Base-by-base conservation (phyloP, 169 alveolate species). In the Nephromyces sp. region DNA sequence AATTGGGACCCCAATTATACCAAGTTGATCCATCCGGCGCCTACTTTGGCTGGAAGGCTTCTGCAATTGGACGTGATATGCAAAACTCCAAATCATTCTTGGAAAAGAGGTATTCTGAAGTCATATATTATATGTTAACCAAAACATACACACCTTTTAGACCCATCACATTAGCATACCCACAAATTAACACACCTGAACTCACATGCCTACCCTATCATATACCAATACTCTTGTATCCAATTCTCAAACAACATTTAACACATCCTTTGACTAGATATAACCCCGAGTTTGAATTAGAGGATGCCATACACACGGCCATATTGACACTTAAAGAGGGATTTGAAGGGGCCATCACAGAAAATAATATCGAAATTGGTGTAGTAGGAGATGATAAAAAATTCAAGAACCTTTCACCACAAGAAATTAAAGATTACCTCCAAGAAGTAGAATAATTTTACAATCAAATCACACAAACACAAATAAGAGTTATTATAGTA, bases 21-120 rank as follows among this genome's bases (percentile, higher is more conserved):
- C 96, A 92, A 68, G 87, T 96, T 32, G 99, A 97, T 65, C 99
- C 99, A 4, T 90, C 98, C 1, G 99, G 99, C 29, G 97, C 99
- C 32, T 96, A 91, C 89, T 93, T 93, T 68, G 94, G 93, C 8
- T 93, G 98, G 98, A 89, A 94, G 85, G 99, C 99, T n/a, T 92
- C 99, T 0, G 99, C 99, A 2, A 87, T 96, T 33, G 99, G 99
- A 57, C 95, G 94, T 78, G 93, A 96, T 65, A 92, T 89, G 86
- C 93, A 85, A 61, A 95, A 91, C 75, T 97, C 98, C 24, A 96
- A 94, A 76, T 88, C 98, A 27, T 95, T 95, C 82, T 89, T 97
- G 72, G 99, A 97, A 80, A 97, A 94, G 85, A 86, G 99, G 80
- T 79, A 15, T 15, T 57, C 2, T 3, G 2, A 1, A 15, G 57